phyloP scores from a whole-genome alignment of 805 yeast species.

The Osmozyma mogii region DNA sequence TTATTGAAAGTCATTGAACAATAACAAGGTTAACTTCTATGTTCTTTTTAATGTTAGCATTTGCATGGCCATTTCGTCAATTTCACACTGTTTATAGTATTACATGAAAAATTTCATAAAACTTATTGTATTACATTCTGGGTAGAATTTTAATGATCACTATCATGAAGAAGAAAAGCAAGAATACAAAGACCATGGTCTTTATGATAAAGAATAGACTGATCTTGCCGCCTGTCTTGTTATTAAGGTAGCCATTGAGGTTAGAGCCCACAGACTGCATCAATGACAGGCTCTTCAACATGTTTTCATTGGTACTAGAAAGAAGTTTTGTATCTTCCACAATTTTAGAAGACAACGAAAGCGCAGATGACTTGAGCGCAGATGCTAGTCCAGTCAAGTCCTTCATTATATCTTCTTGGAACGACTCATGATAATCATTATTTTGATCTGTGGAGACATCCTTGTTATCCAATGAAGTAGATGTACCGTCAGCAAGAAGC shows the following conservation, averaged over 20 bases:
- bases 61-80: too few relatives aligned
- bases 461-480: slow-evolving; percentile 6
- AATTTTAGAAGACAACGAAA: slow-evolving; percentile 29
- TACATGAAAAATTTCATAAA: too few relatives aligned
- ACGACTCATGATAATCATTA: slow-evolving; percentile 33
- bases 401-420: slow-evolving; percentile 41
- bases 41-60: too few relatives aligned
- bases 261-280: slow-evolving; percentile 24
- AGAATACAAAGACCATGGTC: slow-evolving; percentile 17
- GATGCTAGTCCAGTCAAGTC: slow-evolving; percentile 44
- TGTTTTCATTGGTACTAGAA: slow-evolving; percentile 26
- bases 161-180: slow-evolving; percentile 24
- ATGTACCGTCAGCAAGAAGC: slow-evolving; percentile 9
- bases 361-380: slow-evolving; percentile 41
- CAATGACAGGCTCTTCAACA: slow-evolving; percentile 17
- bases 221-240: slow-evolving; percentile 35
- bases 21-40: too few relatives aligned
- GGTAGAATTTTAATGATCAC: slow-evolving; percentile 30
- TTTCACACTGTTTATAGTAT: too few relatives aligned
- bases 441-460: slow-evolving; percentile 11
- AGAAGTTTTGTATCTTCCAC: slow-evolving; percentile 28
- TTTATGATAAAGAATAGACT: slow-evolving; percentile 31
- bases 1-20: too few relatives aligned
- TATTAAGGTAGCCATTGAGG: slow-evolving; percentile 28
- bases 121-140: slow-evolving; percentile 22